These are phyloP conservation scores for Colletotrichum acutatum DNA, from an alignment of 2,329 filamentous ascomycete species.

Conservation along the genomic window DNA sequence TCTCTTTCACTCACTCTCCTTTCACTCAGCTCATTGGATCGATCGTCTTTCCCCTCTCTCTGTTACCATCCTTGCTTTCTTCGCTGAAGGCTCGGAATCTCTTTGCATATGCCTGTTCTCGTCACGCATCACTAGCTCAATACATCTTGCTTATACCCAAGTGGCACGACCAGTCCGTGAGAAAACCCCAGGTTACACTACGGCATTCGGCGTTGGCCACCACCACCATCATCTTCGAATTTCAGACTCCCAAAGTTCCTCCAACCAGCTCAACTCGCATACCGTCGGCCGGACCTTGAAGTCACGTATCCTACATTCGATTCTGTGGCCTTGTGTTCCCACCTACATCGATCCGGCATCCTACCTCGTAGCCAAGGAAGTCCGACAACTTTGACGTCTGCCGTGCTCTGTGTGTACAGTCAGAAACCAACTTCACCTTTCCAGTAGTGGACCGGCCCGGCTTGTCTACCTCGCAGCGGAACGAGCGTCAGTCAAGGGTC, in stretches of 20 bases:
- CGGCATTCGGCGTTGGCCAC: constrained; percentile 13
- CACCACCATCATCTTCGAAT: background rate
- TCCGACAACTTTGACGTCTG: background rate
- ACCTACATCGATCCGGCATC: background rate
- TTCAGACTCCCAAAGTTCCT: background rate
- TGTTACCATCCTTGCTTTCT: background rate
- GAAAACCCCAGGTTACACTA: constrained; percentile 9
- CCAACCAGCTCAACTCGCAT: background rate
- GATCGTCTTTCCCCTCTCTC: background rate
- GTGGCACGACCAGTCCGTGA: constrained; percentile 3
- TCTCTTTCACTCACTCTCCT: background rate
- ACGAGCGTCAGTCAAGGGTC: background rate
- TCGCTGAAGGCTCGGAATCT: background rate
- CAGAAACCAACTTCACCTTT: background rate
- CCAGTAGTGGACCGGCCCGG: constrained; percentile 2
- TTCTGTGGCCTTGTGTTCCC: background rate
- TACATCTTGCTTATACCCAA: background rate
- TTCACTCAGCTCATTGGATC: background rate
- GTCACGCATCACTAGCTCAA: background rate
- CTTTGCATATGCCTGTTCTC: constrained; percentile 1
- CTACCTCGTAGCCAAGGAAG: background rate
- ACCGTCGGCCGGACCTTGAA: background rate
- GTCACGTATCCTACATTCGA: background rate
- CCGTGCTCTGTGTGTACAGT: background rate
- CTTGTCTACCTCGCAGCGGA: background rate